Evolutionary conservation across 1,139 yeast genomes (phyloP).

Genomic region (Hyphopichia wangnamkhiaoensis): DNA sequence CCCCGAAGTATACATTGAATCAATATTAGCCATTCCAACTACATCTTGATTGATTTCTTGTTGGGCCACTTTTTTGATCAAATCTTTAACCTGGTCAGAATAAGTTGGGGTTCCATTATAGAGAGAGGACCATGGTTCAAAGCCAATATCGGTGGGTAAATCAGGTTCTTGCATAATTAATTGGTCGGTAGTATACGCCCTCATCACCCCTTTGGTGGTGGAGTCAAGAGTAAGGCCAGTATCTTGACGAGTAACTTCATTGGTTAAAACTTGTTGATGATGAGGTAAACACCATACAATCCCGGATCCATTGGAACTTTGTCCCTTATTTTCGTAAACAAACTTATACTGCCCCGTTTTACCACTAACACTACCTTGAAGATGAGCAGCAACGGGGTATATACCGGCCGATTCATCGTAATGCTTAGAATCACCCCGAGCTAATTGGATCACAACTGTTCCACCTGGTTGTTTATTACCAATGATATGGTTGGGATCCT

Average conservation of each 20-base stretch:
- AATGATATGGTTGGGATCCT: conserved; percentile 56
- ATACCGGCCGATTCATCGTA: conserved; percentile 57
- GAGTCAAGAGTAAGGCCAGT: conserved; percentile 55
- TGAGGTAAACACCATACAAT: conserved; percentile 66
- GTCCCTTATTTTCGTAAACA: conserved; percentile 29
- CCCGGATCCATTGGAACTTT: conserved; percentile 30
- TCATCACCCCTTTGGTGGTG: conserved; percentile 69
- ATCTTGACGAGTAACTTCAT: conserved; percentile 16
- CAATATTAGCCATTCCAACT: conserved; percentile 59
- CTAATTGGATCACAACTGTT: conserved; percentile 42
- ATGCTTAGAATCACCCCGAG: conserved; percentile 39
- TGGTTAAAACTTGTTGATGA: conserved; percentile 52
- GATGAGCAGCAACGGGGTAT: conserved; percentile 24
- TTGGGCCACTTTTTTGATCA: conserved; percentile 50
- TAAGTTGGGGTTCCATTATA: conserved; percentile 29
- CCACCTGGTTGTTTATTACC: conserved; percentile 34
- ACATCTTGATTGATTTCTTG: conserved; percentile 58
- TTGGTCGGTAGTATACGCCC: conserved; percentile 51
- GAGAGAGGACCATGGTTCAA: conserved; percentile 62
- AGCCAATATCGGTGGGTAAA: conserved; percentile 52
- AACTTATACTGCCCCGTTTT: conserved; percentile 30
- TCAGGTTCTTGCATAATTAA: conserved; percentile 48
- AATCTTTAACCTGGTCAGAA: conserved; percentile 34
- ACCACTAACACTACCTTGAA: conserved; percentile 28
- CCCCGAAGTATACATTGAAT: conserved; percentile 76